A percentile compares a stretch with the other conserved stretches of the same genome.
These are phyloP conservation scores for Strobilomyces dryophilus DNA, from an alignment of 768 basidiomycete genomes.

Conservation along the genomic window DNA sequence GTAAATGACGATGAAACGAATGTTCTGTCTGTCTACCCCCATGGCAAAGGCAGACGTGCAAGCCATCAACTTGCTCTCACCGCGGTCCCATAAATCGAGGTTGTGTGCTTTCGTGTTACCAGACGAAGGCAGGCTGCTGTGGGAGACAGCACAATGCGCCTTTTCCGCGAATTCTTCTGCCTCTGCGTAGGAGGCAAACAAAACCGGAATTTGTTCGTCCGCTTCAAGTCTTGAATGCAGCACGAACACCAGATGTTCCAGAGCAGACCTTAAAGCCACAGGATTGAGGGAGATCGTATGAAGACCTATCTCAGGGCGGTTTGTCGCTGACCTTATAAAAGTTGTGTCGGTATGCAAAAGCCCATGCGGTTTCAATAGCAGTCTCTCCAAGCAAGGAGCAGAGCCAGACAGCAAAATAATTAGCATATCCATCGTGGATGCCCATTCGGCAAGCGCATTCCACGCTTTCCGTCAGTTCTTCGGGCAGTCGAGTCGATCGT, in stretches of 20 bases:
- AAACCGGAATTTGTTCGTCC: conserved; percentile 4
- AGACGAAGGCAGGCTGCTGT: not conserved
- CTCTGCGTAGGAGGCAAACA: not conserved
- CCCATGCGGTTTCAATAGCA: not conserved
- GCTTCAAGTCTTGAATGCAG: not conserved
- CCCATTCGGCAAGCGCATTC: not conserved
- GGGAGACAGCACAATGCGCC: not conserved
- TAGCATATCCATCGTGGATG: not conserved
- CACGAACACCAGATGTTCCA: not conserved
- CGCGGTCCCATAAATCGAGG: conserved; percentile 1
- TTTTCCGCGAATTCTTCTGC: not conserved
- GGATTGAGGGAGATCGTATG: not conserved
- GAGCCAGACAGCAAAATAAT: conserved; percentile 3
- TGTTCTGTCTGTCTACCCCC: conserved; percentile 1
- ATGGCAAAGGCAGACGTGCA: conserved; percentile 4
- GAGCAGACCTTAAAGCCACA: not conserved
- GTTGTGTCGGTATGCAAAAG: not conserved
- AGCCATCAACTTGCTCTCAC: not conserved
- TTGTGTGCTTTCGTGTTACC: not conserved
- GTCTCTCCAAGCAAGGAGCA: not conserved
- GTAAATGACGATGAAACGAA: conserved; percentile 2
- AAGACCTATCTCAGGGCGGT: conserved; percentile 2
- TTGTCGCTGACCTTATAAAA: not conserved
- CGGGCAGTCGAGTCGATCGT: conserved; percentile 5
- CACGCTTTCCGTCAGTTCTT: not conserved